Evolutionary conservation across 208 protist species (phyloP), one percentile per base, ranked within the genome.

Genomic region (Porcisia deanei): DNA sequence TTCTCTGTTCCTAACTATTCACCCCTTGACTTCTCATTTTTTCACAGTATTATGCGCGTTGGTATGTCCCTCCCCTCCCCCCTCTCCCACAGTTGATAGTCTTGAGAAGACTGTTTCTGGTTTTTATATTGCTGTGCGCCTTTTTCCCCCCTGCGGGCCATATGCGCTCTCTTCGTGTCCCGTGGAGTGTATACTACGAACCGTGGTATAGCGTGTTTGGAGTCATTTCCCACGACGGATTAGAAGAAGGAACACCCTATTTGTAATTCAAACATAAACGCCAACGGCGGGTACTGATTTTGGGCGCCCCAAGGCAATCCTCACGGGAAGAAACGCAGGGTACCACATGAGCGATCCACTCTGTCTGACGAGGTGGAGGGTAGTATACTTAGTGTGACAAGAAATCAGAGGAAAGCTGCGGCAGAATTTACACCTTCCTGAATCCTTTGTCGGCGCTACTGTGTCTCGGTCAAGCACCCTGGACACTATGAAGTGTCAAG

Each of bases 101-200:
- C 45, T 67, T 49, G 5, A 14, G 61, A 47, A 14, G 4, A 14
- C 8, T 67, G 61, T 53, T 73, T 63, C 71, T 75, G 30, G 39
- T 68, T 70, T 61, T 81, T 57, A 41, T 76, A 30, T 61, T 75
- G 54, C 73, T 72, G 30, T 20, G 63, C 57, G 3, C 68, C 25
- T 64, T 70, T 53, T 77, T 59, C 41, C 77, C 54, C 64, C 37
- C 49, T 39, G 22, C 55, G 6, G 9, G 61, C 45, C 6, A 16
- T 18, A 22, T 30, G n/a, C 37, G 18, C 30, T n/a, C 43, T 72
- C 55, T n/a, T 39, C 70, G 61, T 47, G n/a, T 67, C 34, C 25
- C 3, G 39, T 49, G 61, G 25, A 37, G 61, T 47, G 20, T 67
- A 67, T 6, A 67, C 61, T 30, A 41, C n/a, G 39, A 30, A 37